Base-by-base conservation (phyloP, 306 rosid genomes). In the Pyrus communis region DNA sequence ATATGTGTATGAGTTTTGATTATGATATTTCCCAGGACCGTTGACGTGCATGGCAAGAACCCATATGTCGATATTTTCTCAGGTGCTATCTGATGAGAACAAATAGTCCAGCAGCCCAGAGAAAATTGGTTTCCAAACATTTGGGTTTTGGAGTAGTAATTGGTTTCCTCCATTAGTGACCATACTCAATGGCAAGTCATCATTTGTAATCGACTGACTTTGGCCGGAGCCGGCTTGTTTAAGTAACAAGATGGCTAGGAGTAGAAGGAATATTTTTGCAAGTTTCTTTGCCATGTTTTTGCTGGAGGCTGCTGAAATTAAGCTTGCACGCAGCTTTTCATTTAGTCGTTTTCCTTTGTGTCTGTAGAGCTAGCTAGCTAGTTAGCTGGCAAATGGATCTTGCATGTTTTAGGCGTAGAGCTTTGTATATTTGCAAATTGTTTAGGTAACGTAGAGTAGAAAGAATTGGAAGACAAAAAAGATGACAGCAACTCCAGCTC, bases 31-130 rank as follows among this genome's bases (percentile, higher is more conserved):
- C 88, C 87, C 4, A 73, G 60, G 21, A 69, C 73, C 1, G 51
- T 85, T 49, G 76, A 69, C 45, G 91, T 75, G 80, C 88, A 85
- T 22, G 88, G 88, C 60, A 87, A 73, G 82, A 85, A 85, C 6
- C 84, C 88, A 62, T 84, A 87, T 13, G 87, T 45, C 73, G 38
- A 33, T 33, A 6, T 84, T 80, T 14, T 84, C 79, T 75, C 90
- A 84, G 45, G 49, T 67, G 19, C 54, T 46, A 54, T 57, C 77
- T 1, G 71, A 80, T 35, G 82, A 57, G 63, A 73, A 45, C 45
- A 61, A 11, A 9, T 45, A 33, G 23, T 51, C 52, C 5, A 5
- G 3, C 33, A 70, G 35, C 61, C 74, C 52, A 49, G 52, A 5
- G 18, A 28, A 28, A 9, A 46, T 13, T 1, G 19, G 19, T 46